These are phyloP conservation scores for Amanita pallidorosea DNA, from an alignment of 768 basidiomycete genomes.

Conservation along the genomic window DNA sequence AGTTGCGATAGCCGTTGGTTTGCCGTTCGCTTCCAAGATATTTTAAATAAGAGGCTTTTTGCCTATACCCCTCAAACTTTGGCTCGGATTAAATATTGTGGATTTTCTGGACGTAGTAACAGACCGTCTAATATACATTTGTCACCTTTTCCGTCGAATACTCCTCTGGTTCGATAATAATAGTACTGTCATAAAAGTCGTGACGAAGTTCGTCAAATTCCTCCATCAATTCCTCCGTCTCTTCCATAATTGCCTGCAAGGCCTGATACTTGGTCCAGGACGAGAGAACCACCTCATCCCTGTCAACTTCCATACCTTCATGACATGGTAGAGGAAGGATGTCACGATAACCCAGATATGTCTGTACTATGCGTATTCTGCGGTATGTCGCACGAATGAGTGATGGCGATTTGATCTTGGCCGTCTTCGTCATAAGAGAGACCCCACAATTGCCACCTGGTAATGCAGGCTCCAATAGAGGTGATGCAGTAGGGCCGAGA, in stretches of 20 bases:
- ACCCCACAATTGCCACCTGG: slow-evolving; percentile 15
- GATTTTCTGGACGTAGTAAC: not conserved
- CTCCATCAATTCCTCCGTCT: slow-evolving; percentile 45
- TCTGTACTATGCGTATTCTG: slow-evolving; percentile 52
- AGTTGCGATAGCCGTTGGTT: slow-evolving; percentile 15
- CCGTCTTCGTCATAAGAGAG: slow-evolving; percentile 21
- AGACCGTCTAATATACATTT: not conserved
- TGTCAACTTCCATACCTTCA: slow-evolving; percentile 18
- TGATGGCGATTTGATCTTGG: slow-evolving; percentile 35
- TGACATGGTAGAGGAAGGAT: slow-evolving; percentile 37
- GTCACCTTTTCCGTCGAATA: not conserved
- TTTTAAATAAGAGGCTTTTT: slow-evolving; percentile 6
- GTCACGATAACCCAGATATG: slow-evolving; percentile 49
- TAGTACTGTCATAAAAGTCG: slow-evolving; percentile 11
- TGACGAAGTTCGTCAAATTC: slow-evolving; percentile 38
- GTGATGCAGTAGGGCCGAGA: slow-evolving; percentile 40
- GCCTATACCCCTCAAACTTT: not conserved
- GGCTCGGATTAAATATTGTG: too few relatives aligned
- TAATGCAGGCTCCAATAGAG: slow-evolving; percentile 20
- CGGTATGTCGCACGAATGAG: slow-evolving; percentile 51
- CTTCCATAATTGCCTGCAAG: slow-evolving; percentile 37
- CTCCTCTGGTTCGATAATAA: not conserved
- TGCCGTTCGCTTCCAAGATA: slow-evolving; percentile 13
- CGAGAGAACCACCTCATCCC: slow-evolving; percentile 23
- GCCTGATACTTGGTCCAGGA: slow-evolving; percentile 49